Conservation (phyloP, 306 rosid genomes). For the Trifolium repens region DNA sequence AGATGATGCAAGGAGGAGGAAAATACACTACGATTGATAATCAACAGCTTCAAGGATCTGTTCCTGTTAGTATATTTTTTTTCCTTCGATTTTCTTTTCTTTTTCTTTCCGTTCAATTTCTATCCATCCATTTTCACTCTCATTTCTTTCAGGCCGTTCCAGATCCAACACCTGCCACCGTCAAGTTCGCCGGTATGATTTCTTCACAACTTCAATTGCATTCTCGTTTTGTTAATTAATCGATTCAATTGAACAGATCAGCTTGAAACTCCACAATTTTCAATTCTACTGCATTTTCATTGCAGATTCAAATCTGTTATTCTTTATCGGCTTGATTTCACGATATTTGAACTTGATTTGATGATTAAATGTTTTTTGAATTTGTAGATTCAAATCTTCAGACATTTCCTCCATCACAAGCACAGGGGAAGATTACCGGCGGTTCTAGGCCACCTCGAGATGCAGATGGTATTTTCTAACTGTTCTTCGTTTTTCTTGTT, state of each 20-base stretch:
- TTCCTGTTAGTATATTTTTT: conserved; percentile 56
- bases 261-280: not conserved
- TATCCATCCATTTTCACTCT: conserved; percentile 20
- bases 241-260: conserved; percentile 10
- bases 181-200: conserved; percentile 68
- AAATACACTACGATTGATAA: conserved; percentile 74
- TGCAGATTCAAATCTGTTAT: not conserved
- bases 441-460: conserved; percentile 85
- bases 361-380: not conserved
- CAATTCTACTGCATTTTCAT: not conserved
- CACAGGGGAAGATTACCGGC: conserved; percentile 80
- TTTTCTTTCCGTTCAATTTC: not conserved
- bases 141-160: conserved; percentile 69
- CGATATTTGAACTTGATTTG: not conserved
- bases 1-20: conserved; percentile 96
- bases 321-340: not conserved
- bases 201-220: not conserved
- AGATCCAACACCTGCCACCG: conserved; percentile 74
- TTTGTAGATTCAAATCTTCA: conserved; percentile 81
- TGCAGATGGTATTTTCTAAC: conserved; percentile 67
- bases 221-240: conserved; percentile 7
- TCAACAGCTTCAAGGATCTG: conserved; percentile 83
- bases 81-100: not conserved
- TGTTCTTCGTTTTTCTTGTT: not conserved
- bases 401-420: conserved; percentile 89